These are phyloP conservation scores for Inga laurina DNA, from an alignment of 306 rosid species.

Conservation along the genomic window DNA sequence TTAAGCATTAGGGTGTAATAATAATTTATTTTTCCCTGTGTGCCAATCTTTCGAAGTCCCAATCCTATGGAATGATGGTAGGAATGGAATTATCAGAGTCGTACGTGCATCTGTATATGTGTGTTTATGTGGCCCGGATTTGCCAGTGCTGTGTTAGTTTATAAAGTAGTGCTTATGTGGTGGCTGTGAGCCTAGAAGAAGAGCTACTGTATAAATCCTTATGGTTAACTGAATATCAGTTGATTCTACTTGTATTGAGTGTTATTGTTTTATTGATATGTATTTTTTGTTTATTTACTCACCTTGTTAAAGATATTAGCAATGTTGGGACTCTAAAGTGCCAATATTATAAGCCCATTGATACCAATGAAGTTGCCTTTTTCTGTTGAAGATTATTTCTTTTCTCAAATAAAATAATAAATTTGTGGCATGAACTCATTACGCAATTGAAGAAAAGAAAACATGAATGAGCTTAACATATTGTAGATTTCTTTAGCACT, in stretches of 20 bases:
- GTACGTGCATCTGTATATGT: no score
- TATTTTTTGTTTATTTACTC: not conserved
- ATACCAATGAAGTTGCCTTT: not conserved
- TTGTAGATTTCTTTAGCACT: not conserved
- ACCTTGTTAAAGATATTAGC: not conserved
- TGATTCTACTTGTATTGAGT: not conserved
- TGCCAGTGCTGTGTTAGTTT: not conserved
- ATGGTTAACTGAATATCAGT: not conserved
- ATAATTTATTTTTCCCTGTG: not conserved
- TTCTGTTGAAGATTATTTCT: not conserved
- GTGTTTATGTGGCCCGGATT: not conserved
- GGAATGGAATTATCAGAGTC: not conserved
- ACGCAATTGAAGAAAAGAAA: not conserved
- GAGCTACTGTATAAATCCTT: not conserved
- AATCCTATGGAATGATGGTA: not conserved
- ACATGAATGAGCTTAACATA: slow-evolving; percentile 1
- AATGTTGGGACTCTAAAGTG: not conserved
- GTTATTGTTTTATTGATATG: not conserved
- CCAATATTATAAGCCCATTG: not conserved
- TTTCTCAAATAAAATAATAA: not conserved
- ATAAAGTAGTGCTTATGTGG: not conserved
- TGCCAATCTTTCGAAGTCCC: not conserved
- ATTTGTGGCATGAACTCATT: not conserved
- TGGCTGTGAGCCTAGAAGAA: not conserved
- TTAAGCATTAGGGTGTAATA: not conserved